These are phyloP conservation scores for Coemansia sp. DNA, from an alignment of 192 early-diverging fungal species.

Conservation along the genomic window DNA sequence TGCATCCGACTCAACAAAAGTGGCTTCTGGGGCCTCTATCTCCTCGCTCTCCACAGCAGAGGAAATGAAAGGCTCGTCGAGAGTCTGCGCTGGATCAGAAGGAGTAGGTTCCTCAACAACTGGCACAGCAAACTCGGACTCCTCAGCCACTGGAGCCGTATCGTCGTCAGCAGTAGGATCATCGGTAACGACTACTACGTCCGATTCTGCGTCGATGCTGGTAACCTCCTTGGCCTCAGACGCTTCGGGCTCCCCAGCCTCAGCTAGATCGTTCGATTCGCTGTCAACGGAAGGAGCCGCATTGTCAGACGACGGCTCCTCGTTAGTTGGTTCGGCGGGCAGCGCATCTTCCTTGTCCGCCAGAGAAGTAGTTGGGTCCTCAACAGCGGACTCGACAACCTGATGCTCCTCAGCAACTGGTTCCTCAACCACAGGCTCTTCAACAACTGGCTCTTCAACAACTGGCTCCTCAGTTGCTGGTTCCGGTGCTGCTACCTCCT, in stretches of 20 bases:
- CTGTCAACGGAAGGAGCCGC: too few species aligned
- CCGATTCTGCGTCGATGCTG: not conserved
- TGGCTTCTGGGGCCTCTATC: not conserved
- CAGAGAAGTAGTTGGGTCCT: too few species aligned
- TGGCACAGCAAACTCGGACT: not conserved
- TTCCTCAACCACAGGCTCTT: constrained; percentile 10
- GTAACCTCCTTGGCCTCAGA: not conserved
- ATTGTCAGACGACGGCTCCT: too few species aligned
- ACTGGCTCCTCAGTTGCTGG: not conserved
- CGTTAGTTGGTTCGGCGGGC: not conserved
- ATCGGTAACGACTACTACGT: not conserved
- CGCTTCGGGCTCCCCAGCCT: not conserved
- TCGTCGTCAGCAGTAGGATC: not conserved
- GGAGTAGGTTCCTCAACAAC: not conserved
- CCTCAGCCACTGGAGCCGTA: not conserved
- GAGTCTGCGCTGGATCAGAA: too few species aligned
- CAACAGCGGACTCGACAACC: too few species aligned
- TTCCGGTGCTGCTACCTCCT: not conserved
- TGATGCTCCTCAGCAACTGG: too few species aligned
- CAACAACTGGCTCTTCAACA: constrained; percentile 8
- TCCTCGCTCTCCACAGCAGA: not conserved
- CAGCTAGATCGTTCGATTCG: too few species aligned
- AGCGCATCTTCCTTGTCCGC: too few species aligned
- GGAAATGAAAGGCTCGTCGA: not conserved
- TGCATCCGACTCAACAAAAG: not conserved